Evolutionary conservation across 2,329 filamentous ascomycete genomes (phyloP).

Genomic region (Exophiala sp.): DNA sequence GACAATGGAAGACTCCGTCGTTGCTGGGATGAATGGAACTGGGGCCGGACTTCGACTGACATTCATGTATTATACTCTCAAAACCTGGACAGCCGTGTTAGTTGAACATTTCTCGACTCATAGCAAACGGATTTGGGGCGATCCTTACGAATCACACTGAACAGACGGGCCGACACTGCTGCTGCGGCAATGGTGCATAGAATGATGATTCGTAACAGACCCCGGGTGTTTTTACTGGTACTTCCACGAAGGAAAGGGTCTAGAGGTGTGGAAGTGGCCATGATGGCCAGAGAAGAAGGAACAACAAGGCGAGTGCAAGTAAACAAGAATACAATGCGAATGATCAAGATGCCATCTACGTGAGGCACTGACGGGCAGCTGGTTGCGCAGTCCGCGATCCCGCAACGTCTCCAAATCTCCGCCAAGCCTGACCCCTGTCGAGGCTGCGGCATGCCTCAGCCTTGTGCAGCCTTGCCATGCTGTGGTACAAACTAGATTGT

Average conservation of each 20-base stretch:
- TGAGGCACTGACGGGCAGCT: neutral
- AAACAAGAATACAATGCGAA: neutral
- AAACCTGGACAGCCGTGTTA: slow-evolving; percentile 56
- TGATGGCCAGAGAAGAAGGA: slow-evolving; percentile 35
- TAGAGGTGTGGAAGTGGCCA: slow-evolving; percentile 41
- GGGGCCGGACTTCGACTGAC: slow-evolving; percentile 52
- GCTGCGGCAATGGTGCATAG: slow-evolving; percentile 84
- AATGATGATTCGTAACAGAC: slow-evolving; percentile 82
- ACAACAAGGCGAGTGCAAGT: slow-evolving; percentile 15
- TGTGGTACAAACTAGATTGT: too few relatives aligned
- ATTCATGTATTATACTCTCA: slow-evolving; percentile 99
- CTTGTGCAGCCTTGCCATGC: neutral
- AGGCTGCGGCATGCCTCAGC: neutral
- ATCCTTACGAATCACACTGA: slow-evolving; percentile 93
- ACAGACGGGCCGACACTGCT: slow-evolving; percentile 85
- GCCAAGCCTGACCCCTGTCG: slow-evolving; percentile 4
- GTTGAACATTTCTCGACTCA: neutral
- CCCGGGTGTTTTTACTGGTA: slow-evolving; percentile 73
- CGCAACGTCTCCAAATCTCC: slow-evolving; percentile 17
- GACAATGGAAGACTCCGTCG: neutral
- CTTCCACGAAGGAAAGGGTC: slow-evolving; percentile 67
- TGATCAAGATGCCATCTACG: neutral
- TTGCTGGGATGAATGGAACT: neutral
- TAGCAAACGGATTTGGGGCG: neutral
- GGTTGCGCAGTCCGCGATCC: slow-evolving; percentile 8